Percentiles rank a stretch among this genome's conserved stretches.
These are phyloP conservation scores for Eucommia ulmoides DNA, from an alignment of 257 asterid species.

Conservation along the genomic window DNA sequence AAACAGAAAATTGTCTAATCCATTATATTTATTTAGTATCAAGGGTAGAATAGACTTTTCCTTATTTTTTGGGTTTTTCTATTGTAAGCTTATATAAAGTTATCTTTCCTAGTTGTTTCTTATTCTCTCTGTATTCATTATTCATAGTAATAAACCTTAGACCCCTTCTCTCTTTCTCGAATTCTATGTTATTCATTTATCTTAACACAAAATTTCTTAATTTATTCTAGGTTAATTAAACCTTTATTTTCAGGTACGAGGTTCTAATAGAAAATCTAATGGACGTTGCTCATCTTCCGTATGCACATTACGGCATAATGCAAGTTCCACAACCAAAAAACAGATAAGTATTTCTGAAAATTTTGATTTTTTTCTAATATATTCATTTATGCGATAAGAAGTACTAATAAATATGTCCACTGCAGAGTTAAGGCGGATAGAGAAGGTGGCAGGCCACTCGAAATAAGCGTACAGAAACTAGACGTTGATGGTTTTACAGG, in stretches of 20 bases:
- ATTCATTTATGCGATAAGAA: conserved; percentile 24
- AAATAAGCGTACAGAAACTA: conserved; percentile 31
- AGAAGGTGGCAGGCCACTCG: conserved; percentile 78
- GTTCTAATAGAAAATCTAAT: conserved; percentile 77
- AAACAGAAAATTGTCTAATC: too few species aligned
- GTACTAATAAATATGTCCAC: too few species aligned
- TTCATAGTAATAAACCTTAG: not conserved
- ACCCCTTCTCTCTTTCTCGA: too few species aligned
- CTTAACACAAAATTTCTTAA: too few species aligned
- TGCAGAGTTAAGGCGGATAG: conserved; percentile 82
- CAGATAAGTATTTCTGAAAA: conserved; percentile 40
- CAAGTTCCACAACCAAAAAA: conserved; percentile 38
- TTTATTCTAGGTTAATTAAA: not conserved
- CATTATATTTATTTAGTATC: not conserved
- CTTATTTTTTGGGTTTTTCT: too few species aligned
- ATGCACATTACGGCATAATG: conserved; percentile 88
- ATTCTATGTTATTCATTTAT: too few species aligned
- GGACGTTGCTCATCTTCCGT: conserved; percentile 96
- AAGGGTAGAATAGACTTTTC: not conserved
- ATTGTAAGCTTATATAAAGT: not conserved
- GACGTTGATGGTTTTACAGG: conserved; percentile 46
- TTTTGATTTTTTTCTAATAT: not conserved
- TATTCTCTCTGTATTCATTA: not conserved
- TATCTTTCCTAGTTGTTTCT: not conserved
- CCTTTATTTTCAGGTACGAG: conserved; percentile 50